phyloP scores from a whole-genome alignment of 2,329 filamentous ascomycete genomes.

The Colletotrichum navitas region DNA sequence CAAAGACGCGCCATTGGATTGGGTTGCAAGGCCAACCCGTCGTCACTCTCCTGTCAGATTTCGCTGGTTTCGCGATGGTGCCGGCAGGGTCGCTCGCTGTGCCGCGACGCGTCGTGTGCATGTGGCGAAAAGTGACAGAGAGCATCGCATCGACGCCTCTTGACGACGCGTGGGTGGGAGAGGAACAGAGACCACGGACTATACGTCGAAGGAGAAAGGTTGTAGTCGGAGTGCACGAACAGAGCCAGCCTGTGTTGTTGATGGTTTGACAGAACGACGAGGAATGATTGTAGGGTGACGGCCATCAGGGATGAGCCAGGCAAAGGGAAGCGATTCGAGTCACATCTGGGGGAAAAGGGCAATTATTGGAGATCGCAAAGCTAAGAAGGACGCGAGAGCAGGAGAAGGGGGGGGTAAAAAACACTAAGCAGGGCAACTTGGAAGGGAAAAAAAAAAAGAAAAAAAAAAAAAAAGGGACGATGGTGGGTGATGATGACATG shows the following conservation, averaged over 20 bases:
- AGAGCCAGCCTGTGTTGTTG: conserved; percentile 19
- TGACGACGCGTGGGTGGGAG: neutral
- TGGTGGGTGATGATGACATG: conserved; percentile 37
- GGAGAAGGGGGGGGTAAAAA: conserved; percentile 1
- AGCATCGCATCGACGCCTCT: neutral
- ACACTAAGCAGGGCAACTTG: no score
- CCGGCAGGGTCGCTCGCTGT: conserved; percentile 3
- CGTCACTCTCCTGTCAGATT: conserved; percentile 17
- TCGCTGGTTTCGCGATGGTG: conserved; percentile 24
- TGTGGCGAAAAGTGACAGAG: neutral
- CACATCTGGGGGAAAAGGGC: neutral
- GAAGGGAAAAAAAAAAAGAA: neutral
- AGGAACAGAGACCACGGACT: neutral
- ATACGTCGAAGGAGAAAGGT: neutral
- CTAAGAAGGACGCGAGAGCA: neutral
- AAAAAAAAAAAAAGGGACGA: no score
- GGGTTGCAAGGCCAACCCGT: conserved; percentile 2
- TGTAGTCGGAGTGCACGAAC: conserved; percentile 23
- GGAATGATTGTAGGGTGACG: conserved; percentile 16
- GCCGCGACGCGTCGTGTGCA: conserved; percentile 20
- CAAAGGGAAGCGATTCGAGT: conserved; percentile 17
- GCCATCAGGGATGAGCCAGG: conserved; percentile 34
- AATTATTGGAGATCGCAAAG: neutral
- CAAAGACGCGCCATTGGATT: conserved; percentile 24
- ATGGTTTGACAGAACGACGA: conserved; percentile 16